Evolutionary conservation across 305 asterid species (phyloP), one percentile per base, ranked within the genome.

Genomic region (Striga hermonthica): DNA sequence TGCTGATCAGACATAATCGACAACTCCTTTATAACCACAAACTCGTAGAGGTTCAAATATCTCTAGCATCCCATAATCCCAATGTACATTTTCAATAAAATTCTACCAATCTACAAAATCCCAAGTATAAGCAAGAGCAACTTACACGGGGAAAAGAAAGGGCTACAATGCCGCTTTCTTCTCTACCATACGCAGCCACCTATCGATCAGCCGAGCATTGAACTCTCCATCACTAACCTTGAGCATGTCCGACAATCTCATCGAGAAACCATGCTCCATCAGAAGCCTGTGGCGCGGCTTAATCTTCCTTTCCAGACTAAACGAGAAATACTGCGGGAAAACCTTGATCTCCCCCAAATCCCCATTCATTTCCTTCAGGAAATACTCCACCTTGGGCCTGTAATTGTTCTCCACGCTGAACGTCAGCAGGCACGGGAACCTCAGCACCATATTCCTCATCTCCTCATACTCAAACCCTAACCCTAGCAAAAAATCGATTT

Each of bases 351-450:
- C 95, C 72, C 73, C 79, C 74, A 91, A 68, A 68, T 81, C 67
- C 70, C 93, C 91, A 22, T 80, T 71, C 96, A 91, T 87, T 16
- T 86, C 95, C 69, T 84, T 65, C 62, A 82, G 9, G 58, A 91
- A 91, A 58, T 84, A 89, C 74, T 76, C 87, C 63, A 77, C 59
- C 65, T 91, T 91, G 1, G 95, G 98, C 80, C 49, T 77, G 45
- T 56, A 91, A 69, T 91, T 91, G n/a, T 81, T 85, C 83, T 91
- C 95, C 64, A 91, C 74, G 56, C 98, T 91, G 57, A 80, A 89
- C 31, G 95, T 91, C 83, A 89, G 71, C 82, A 91, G 66, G 41
- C 91, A 92, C 8, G 98, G 98, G 6, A 89, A 91, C 65, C 97
- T 81, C 76, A 89, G 41, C 60, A 91, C 86, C 97, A 91, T 87